Evolutionary conservation across 331 rosid species (phyloP), one percentile per base, ranked within the genome.

Genomic region (Malus hybrid): DNA sequence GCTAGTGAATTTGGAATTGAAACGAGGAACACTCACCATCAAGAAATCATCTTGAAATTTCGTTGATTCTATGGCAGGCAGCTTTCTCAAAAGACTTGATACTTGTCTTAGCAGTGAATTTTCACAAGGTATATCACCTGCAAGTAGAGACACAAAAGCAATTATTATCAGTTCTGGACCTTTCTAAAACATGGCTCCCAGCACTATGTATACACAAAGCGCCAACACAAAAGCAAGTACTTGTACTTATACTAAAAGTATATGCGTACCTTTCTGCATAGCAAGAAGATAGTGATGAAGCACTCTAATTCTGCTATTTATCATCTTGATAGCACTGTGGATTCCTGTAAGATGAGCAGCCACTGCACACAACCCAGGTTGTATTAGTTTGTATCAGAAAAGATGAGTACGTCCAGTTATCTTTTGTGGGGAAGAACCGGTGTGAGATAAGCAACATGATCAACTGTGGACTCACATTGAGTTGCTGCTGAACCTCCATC

Each of bases 401-500:
- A 31, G 48, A 56, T 32, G 70, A 70, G 34, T 44, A 56, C 2
- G 6, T 56, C 62, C 62, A 1, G 13, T 56, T n/a, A 56, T 56
- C 28, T 18, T n/a, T 15, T 50, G 56, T 18, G n/a, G 55, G n/a
- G 62, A n/a, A 56, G 6, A 56, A 56, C 4, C 3, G 2, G 28
- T 56, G 62, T 56, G 57, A 52, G 57, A 16, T 16, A 52, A 6
- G 20, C 20, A 50, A 50, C 9, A 6, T 6, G 9, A 50, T 50
- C n/a, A 50, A 50, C 56, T 50, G 44, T 20, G 68, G 71, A 77
- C 91, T 84, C 76, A 92, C 99, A 73, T 79, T 94, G 99, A 0
- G 99, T 92, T 56, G 97, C 99, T 9, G 99, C 99, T 27, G 99
- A 92, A 84, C 97, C 97, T 42, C 99, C 99, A 78, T 90, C 99